phyloP scores from a whole-genome alignment of 1,139 yeast species.

The Insectozyma bohioensis region DNA sequence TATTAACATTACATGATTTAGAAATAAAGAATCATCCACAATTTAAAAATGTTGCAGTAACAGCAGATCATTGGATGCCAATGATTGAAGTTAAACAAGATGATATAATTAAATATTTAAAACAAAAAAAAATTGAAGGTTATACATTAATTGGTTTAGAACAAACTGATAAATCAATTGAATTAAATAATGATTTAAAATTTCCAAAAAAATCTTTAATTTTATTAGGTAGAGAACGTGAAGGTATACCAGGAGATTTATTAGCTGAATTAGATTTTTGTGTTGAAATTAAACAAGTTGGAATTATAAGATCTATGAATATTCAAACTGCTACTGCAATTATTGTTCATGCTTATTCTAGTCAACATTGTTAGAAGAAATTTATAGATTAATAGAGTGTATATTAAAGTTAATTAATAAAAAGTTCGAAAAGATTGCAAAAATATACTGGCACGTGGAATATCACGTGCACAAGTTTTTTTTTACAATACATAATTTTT shows the following conservation, averaged over 20 bases:
- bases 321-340: conserved; percentile 97
- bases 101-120: conserved; percentile 56
- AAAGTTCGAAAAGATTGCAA: too few relatives aligned
- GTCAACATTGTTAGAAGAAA: conserved; percentile 58
- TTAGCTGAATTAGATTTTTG: conserved; percentile 83
- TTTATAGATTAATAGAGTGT: conserved; percentile 1
- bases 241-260: conserved; percentile 87
- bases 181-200: conserved; percentile 57
- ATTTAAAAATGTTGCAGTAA: conserved; percentile 85
- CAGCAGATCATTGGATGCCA: conserved; percentile 97
- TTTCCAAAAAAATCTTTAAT: conserved; percentile 82
- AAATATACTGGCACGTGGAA: too few relatives aligned
- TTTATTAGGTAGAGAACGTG: conserved; percentile 81
- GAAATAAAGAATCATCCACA: conserved; percentile 62
- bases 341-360: conserved; percentile 84
- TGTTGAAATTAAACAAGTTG: conserved; percentile 88
- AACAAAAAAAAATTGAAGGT: conserved; percentile 68
- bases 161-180: conserved; percentile 85
- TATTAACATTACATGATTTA: conserved; percentile 73
- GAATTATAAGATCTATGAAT: conserved; percentile 91
- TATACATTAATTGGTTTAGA: conserved; percentile 87
- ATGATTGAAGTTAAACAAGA: conserved; percentile 72
- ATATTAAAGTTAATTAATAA: too few relatives aligned
- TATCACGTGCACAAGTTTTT: too few relatives aligned
- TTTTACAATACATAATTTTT: too few relatives aligned